Evolutionary conservation across 2,329 filamentous ascomycete species (phyloP).

Genomic region (Pseudocercospora eumusae): DNA sequence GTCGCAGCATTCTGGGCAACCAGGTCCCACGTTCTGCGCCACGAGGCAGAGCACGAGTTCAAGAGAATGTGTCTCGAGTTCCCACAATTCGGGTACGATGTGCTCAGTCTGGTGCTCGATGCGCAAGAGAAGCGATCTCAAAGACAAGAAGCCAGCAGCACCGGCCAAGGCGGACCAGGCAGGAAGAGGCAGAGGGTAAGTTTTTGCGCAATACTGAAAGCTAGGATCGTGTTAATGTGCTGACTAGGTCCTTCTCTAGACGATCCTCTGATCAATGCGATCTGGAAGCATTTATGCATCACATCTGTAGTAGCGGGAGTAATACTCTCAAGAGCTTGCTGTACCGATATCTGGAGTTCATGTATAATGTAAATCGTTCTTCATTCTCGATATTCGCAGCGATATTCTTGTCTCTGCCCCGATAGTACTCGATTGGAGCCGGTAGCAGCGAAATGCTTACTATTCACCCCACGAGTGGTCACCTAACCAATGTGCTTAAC

Average conservation of each 20-base stretch:
- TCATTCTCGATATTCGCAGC: not conserved
- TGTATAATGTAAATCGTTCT: conserved; percentile 1
- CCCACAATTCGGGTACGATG: conserved; percentile 90
- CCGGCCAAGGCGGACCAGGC: conserved; percentile 33
- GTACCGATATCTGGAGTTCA: not conserved
- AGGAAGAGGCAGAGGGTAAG: conserved; percentile 43
- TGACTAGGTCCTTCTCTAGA: not conserved
- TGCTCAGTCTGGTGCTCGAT: conserved; percentile 67
- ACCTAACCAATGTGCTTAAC: no score
- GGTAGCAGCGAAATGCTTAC: no score
- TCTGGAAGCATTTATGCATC: conserved; percentile 1
- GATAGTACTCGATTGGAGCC: no score
- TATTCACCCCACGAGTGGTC: no score
- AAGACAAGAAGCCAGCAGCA: conserved; percentile 42
- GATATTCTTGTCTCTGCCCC: not conserved
- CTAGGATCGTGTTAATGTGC: not conserved
- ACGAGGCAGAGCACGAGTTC: conserved; percentile 87
- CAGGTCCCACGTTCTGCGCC: conserved; percentile 74
- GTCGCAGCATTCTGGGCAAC: conserved; percentile 91
- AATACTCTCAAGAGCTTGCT: not conserved
- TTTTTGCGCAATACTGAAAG: not conserved
- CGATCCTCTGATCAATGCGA: not conserved
- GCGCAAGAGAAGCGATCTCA: conserved; percentile 50
- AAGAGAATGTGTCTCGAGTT: conserved; percentile 80
- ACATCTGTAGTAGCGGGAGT: conserved; percentile 1